These are phyloP conservation scores for Yarrowia deformans DNA, from an alignment of 805 yeast genomes.

Conservation along the genomic window DNA sequence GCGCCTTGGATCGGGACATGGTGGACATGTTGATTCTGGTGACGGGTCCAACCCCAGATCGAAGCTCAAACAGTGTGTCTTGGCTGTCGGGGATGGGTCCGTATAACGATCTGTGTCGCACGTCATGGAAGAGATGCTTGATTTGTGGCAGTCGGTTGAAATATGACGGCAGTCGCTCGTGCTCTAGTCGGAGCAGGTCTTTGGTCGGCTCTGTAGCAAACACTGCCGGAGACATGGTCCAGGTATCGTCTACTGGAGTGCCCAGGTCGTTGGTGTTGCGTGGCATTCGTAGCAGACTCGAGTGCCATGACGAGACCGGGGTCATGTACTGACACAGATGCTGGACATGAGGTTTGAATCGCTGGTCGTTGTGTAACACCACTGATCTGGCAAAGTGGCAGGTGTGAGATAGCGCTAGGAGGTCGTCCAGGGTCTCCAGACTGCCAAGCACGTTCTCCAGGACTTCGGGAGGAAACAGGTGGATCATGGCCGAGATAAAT, in stretches of 20 bases:
- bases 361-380: constrained; percentile 21
- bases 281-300: constrained; percentile 13
- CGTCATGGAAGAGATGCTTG: constrained; percentile 18
- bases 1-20: constrained; percentile 27
- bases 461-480: constrained; percentile 23
- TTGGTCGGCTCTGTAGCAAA: constrained; percentile 32
- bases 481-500: constrained; percentile 18
- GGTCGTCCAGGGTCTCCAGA: constrained; percentile 11
- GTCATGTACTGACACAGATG: constrained; percentile 32
- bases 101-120: constrained; percentile 22
- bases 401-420: constrained; percentile 27
- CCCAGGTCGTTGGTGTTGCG: constrained; percentile 10
- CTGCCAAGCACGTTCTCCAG: constrained; percentile 10
- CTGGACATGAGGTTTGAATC: constrained; percentile 28
- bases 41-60: constrained; percentile 34
- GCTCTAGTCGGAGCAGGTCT: neutral
- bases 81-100: constrained; percentile 25
- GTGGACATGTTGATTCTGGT: constrained; percentile 32
- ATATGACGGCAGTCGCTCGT: neutral
- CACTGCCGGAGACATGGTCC: constrained; percentile 35
- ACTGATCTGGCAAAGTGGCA: constrained; percentile 16
- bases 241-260: constrained; percentile 22
- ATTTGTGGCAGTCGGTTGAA: constrained; percentile 21
- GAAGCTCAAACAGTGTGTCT: constrained; percentile 31
- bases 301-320: constrained; percentile 23